Evolutionary conservation across 164 flowering plant genomes (phyloP).

Genomic region (Kalanchoe fedtschenkoi): DNA sequence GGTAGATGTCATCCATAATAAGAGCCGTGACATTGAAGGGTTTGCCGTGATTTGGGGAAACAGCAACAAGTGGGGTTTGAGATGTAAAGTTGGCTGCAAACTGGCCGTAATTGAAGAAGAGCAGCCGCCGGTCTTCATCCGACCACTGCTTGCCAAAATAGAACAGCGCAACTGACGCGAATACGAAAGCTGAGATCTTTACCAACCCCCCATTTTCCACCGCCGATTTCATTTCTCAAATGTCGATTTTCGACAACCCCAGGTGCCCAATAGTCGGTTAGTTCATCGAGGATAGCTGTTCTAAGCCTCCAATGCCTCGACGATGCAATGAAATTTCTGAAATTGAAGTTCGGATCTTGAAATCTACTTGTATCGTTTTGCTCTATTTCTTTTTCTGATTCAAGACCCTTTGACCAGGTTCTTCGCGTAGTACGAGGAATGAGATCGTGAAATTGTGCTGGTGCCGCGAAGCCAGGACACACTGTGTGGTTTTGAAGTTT

Average conservation of each 20-base stretch:
- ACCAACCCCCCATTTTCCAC: conserved; percentile 7
- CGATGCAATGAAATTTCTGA: no score
- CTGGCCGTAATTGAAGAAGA: conserved; percentile 40
- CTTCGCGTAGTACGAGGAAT: no score
- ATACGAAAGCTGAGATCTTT: conserved; percentile 34
- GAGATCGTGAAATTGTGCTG: no score
- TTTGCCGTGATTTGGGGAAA: conserved; percentile 42
- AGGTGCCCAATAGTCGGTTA: neutral
- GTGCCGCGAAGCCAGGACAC: no score
- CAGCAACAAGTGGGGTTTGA: conserved; percentile 19
- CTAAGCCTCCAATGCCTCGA: no score
- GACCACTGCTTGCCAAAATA: conserved; percentile 74
- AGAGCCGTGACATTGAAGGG: conserved; percentile 21
- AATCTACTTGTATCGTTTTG: no score
- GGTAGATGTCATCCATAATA: no score
- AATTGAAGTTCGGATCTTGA: no score
- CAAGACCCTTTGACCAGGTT: no score
- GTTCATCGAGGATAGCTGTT: no score
- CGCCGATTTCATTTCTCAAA: neutral
- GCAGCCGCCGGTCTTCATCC: conserved; percentile 39
- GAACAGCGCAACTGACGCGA: conserved; percentile 48
- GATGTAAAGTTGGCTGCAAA: neutral
- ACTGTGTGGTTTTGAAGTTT: no score
- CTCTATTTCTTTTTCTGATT: no score
- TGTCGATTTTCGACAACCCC: neutral